Conservation (phyloP, 176 grass and related monocot species). For the Chloris gayana region DNA sequence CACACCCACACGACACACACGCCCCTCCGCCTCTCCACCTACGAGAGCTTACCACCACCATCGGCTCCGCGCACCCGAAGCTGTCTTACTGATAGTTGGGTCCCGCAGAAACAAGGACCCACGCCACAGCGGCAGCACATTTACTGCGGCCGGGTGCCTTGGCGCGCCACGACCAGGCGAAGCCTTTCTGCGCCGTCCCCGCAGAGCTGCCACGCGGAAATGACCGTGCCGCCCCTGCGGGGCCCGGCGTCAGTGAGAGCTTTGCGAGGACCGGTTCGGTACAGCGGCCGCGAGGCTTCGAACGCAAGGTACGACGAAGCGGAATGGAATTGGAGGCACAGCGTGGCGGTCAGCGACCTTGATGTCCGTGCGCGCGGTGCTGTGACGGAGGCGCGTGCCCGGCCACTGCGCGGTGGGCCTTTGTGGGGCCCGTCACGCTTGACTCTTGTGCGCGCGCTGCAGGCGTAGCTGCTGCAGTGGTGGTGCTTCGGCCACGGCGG, state of each 20-base stretch:
- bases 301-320: constrained; percentile 29
- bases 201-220: constrained; percentile 24
- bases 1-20: constrained; percentile 47
- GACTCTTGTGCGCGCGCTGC: neutral
- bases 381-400: neutral
- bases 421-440: neutral
- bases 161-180: constrained; percentile 17
- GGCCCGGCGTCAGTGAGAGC: neutral
- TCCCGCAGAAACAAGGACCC: fast-evolving
- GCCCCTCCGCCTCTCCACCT: neutral
- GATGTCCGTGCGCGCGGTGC: neutral
- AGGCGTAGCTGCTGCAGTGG: neutral
- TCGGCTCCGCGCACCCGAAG: neutral
- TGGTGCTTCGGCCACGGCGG: neutral
- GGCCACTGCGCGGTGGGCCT: neutral
- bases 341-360: constrained; percentile 7
- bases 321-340: constrained; percentile 18
- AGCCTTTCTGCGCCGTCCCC: neutral
- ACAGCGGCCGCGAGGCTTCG: constrained; percentile 25
- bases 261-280: fast-evolving
- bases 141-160: fast-evolving
- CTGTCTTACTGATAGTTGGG: fast-evolving
- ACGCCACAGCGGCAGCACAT: fast-evolving
- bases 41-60: neutral
- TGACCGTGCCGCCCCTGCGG: neutral